Base-by-base conservation (phyloP, 345 rosid genomes). In the Bruguiera gymnorhiza region DNA sequence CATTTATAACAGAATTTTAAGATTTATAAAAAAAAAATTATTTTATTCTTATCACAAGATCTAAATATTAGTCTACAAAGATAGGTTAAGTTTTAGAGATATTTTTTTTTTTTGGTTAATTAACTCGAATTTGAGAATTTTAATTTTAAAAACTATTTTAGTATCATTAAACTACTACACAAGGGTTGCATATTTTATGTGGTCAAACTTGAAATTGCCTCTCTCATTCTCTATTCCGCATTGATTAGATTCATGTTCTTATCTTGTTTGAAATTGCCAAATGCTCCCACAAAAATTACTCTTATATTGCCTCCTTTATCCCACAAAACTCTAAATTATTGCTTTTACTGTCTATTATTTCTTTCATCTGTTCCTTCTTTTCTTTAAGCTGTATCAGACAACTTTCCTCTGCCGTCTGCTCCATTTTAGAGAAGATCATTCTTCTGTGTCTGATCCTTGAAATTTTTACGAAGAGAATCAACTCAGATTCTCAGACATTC, bases 371-470 rank as follows among this genome's bases (percentile, higher is more conserved):
- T 27, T 29, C n/a, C 34, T 24, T 39, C 51, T 59, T n/a, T 64
- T 18, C 32, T 39, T 20, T 20, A 43, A 19, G 36, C 62, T 27
- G 66, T 20, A 23, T 36, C 61, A 29, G 60, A 65, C 74, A 73
- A 55, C 58, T 73, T 68, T 31, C 31, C 55, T 66, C 78, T 55
- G 69, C 59, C 32, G 54, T n/a, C 63, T 39, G 78, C 70, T 70
- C 24, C 53, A 18, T 58, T 66, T 65, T 79, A 65, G 76, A 65
- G 62, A 11, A 48, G 21, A 73, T 31, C 71, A 70, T 61, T 74
- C 72, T 61, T 74, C 72, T 60, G 34, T 24, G 36, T 69, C 68
- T 53, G 55, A 54, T 64, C 52, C 24, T 51, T 30, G 54, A 48
- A 34, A 46, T 73, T 56, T 71, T 65, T 15, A 11, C 0, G 18